Conservation (phyloP, 2,329 filamentous ascomycete species). For the Pestalotiopsis sp. region DNA sequence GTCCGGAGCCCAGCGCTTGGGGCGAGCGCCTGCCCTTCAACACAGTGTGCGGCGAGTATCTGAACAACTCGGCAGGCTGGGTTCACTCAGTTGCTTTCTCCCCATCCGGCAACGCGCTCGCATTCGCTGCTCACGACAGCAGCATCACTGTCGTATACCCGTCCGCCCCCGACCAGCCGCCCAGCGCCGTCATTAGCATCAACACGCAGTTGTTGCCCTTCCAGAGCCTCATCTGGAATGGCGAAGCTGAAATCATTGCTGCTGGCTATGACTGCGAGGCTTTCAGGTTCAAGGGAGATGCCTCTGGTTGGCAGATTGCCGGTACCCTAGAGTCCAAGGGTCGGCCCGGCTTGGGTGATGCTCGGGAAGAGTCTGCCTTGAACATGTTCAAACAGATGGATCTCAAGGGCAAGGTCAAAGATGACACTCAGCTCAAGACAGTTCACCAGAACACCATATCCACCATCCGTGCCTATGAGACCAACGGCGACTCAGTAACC, state of each 20-base stretch:
- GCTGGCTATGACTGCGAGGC: conserved; percentile 90
- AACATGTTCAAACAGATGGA: conserved; percentile 99
- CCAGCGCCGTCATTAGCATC: conserved; percentile 85
- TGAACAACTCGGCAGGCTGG: conserved; percentile 97
- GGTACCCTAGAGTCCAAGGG: conserved; percentile 79
- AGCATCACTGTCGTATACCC: conserved; percentile 97
- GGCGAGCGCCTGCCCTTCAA: conserved; percentile 96
- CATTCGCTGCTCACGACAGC: conserved; percentile 93
- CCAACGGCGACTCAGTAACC: conserved; percentile 60
- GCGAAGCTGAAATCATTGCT: conserved; percentile 89
- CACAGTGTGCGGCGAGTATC: conserved; percentile 93
- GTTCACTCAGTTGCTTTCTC: conserved; percentile 93
- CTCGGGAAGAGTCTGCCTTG: conserved; percentile 84
- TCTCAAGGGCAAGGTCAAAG: conserved; percentile 86
- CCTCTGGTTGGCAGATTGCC: conserved; percentile 78
- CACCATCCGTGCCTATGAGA: conserved; percentile 76
- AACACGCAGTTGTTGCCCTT: conserved; percentile 90
- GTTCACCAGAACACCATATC: conserved; percentile 96
- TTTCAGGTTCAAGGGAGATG: conserved; percentile 80
- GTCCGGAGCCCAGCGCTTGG: conserved; percentile 86
- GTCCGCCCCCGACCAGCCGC: conserved; percentile 84
- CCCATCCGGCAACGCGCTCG: conserved; percentile 87
- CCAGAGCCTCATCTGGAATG: conserved; percentile 88
- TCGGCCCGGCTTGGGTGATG: conserved; percentile 58
- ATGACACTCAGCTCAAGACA: conserved; percentile 92